phyloP scores from a whole-genome alignment of 495 filamentous ascomycete genomes.

The Podospora pseudopauciseta region DNA sequence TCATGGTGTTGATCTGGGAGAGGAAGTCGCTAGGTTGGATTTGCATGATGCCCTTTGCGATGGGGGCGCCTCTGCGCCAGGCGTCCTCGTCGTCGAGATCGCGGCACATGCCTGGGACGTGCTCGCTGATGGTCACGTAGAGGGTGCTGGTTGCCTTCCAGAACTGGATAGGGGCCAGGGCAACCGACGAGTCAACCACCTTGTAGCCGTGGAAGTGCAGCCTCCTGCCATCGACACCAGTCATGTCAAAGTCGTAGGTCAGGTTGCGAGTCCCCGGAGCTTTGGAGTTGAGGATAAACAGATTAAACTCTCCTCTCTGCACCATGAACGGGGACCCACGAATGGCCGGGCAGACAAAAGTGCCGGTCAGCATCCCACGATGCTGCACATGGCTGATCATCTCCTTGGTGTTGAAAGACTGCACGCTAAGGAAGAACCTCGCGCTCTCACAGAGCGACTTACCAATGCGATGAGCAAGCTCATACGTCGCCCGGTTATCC shows the following conservation, averaged over 20 bases:
- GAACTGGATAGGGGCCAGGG: conserved; percentile 49
- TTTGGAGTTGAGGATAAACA: conserved; percentile 53
- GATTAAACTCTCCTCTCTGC: conserved; percentile 53
- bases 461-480: conserved; percentile 52
- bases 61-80: conserved; percentile 37
- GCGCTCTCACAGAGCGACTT: conserved; percentile 51
- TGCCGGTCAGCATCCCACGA: conserved; percentile 56
- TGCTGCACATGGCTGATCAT: conserved; percentile 48
- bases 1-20: conserved; percentile 55
- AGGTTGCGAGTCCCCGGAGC: conserved; percentile 56
- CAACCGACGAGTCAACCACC: conserved; percentile 56
- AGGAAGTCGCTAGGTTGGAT: conserved; percentile 55
- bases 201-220: conserved; percentile 62
- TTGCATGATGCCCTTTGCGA: conserved; percentile 59
- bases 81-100: conserved; percentile 38
- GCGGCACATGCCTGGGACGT: conserved; percentile 25
- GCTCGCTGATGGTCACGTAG: conserved; percentile 52
- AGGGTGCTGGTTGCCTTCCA: conserved; percentile 64
- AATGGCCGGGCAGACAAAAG: conserved; percentile 58
- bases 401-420: conserved; percentile 47
- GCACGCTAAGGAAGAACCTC: conserved; percentile 58
- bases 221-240: conserved; percentile 46
- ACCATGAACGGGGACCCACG: conserved; percentile 58
- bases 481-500: conserved; percentile 49
- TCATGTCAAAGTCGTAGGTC: conserved; percentile 60